Conservation (phyloP, 345 rosid genomes). For the Sisymbrium irio region DNA sequence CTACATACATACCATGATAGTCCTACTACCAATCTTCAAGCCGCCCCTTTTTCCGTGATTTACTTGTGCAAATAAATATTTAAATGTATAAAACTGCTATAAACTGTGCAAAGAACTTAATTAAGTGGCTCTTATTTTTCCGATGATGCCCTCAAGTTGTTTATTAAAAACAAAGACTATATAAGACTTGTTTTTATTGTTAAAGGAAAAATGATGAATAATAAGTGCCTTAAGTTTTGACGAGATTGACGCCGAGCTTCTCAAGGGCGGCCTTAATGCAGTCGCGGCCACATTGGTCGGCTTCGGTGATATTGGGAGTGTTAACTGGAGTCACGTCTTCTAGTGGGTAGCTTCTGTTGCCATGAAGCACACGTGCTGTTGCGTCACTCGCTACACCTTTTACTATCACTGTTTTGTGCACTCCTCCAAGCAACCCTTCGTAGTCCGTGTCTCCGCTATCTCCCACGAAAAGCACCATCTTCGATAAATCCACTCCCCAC, state of each 20-base stretch:
- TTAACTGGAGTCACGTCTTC: constrained; percentile 54
- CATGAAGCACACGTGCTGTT: constrained; percentile 42
- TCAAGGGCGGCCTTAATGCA: constrained; percentile 42
- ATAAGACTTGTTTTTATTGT: neutral
- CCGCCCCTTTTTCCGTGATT: no score
- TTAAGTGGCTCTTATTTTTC: no score
- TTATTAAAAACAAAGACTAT: neutral
- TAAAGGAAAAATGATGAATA: neutral
- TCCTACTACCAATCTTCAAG: no score
- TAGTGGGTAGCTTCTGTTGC: constrained; percentile 57
- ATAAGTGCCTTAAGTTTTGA: neutral
- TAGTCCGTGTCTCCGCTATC: constrained; percentile 70
- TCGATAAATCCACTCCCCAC: constrained; percentile 59
- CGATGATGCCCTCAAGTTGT: neutral
- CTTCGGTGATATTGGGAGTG: constrained; percentile 40
- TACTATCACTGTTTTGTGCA: constrained; percentile 51
- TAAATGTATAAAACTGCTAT: no score
- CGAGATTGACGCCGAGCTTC: constrained; percentile 37
- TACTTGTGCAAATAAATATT: no score
- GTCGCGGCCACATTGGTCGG: constrained; percentile 31
- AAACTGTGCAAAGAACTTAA: no score
- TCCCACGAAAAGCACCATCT: constrained; percentile 54
- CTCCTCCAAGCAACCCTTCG: constrained; percentile 64
- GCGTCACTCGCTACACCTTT: constrained; percentile 45
- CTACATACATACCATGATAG: no score